Evolutionary conservation across 176 grass and related monocot genomes (phyloP).

Genomic region (Eremochloa ophiuroides): DNA sequence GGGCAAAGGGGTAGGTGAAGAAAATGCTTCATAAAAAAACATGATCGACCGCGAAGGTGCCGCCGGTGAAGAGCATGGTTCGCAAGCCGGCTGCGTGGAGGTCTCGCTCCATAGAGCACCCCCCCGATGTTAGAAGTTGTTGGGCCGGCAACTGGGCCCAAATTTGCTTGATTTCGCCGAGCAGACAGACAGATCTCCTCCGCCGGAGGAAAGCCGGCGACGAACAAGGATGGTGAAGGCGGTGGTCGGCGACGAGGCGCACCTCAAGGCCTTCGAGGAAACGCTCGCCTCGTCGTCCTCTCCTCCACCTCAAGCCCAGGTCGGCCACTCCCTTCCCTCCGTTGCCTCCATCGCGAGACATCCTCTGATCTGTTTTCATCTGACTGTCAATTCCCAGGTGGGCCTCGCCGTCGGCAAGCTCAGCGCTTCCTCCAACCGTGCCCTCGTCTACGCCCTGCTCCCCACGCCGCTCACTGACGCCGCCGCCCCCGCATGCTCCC

Average conservation of each 20-base stretch:
- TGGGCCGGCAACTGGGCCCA: too few relatives aligned
- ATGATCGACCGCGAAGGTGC: too few relatives aligned
- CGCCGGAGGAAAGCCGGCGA: not conserved
- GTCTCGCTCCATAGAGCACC: too few relatives aligned
- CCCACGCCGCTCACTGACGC: conserved; percentile 80
- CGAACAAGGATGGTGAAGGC: conserved; percentile 57
- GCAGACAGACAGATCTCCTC: not conserved
- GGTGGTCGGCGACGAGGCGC: conserved; percentile 70
- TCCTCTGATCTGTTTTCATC: not conserved
- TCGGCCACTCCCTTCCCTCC: not conserved
- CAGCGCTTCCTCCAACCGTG: conserved; percentile 63
- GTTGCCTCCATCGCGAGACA: too few relatives aligned
- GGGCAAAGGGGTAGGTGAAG: too few relatives aligned
- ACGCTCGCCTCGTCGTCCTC: conserved; percentile 35
- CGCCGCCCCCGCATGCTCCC: conserved; percentile 60
- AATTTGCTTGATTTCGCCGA: not conserved
- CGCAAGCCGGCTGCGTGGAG: too few relatives aligned
- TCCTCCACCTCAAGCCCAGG: conserved; percentile 25
- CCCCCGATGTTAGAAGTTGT: too few relatives aligned
- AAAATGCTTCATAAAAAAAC: too few relatives aligned
- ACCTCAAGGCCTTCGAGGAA: conserved; percentile 59
- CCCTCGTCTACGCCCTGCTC: conserved; percentile 73
- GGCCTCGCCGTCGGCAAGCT: conserved; percentile 88
- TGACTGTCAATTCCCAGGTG: conserved; percentile 33
- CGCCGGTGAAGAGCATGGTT: too few relatives aligned